phyloP scores from a whole-genome alignment of 148 eudicot species.

The Chenopodium quinoa region DNA sequence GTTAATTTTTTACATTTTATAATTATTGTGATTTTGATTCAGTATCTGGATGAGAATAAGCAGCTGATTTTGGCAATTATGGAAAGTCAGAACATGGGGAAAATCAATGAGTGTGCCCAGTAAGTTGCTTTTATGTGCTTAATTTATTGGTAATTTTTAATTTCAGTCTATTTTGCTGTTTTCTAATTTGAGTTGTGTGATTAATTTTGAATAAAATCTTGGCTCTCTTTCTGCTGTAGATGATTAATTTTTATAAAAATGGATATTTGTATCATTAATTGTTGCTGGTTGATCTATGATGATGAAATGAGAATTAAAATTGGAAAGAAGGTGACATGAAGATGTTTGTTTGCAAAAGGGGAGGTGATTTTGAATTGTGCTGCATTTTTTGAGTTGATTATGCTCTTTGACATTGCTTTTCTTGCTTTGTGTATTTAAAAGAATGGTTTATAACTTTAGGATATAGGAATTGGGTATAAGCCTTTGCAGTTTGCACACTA shows the following conservation, averaged over 20 bases:
- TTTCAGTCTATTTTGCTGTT: not conserved
- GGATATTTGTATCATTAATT: not conserved
- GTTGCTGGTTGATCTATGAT: not conserved
- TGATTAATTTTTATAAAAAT: not conserved
- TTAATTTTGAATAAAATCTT: not conserved
- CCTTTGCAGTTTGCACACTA: not conserved
- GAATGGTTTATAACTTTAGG: not conserved
- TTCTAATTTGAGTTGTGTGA: not conserved
- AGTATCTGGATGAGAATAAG: conserved; percentile 86
- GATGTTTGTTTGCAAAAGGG: too few species aligned
- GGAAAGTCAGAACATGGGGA: conserved; percentile 76
- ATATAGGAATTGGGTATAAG: not conserved
- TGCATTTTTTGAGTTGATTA: not conserved
- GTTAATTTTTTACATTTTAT: not conserved
- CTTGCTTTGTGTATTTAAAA: not conserved
- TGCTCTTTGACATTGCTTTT: not conserved
- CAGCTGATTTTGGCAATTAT: conserved; percentile 74
- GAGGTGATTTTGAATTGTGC: not conserved
- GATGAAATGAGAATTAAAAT: not conserved
- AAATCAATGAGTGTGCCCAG: conserved; percentile 67
- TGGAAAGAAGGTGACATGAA: too few species aligned
- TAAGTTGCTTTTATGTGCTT: conserved; percentile 38
- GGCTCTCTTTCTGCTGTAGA: not conserved
- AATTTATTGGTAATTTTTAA: not conserved
- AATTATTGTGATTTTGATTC: conserved; percentile 27